phyloP scores from a whole-genome alignment of 1,284 basidiomycete species.

The Rhodotorula sp. region DNA sequence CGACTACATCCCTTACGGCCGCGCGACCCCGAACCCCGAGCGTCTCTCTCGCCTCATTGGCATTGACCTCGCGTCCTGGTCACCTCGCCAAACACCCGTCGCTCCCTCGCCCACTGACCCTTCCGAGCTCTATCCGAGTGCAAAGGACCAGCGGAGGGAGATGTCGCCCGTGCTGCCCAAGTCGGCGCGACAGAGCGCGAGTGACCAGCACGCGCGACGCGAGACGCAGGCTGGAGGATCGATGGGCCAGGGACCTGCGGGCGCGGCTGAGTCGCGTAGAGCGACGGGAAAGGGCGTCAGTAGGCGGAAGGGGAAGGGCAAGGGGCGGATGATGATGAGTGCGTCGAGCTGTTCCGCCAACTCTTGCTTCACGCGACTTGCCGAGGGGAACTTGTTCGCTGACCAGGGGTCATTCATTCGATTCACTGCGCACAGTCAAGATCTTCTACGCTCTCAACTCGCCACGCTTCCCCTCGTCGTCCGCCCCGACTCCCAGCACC shows the following conservation, averaged over 20 bases:
- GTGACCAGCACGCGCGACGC: no score
- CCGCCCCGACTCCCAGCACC: neutral
- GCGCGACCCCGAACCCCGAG: no score
- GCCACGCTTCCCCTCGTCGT: constrained; percentile 9
- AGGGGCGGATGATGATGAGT: constrained; percentile 36
- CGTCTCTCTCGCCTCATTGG: no score
- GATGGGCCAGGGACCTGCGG: neutral
- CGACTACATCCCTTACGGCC: no score
- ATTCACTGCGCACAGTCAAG: constrained; percentile 30
- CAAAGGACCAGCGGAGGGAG: neutral
- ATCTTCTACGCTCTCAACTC: constrained; percentile 38
- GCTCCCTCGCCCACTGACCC: no score
- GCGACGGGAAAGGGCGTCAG: neutral
- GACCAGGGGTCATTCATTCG: no score
- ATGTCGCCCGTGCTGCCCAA: neutral
- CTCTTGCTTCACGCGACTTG: neutral
- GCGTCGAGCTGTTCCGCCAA: constrained; percentile 1
- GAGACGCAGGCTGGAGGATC: no score
- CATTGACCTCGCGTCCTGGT: no score
- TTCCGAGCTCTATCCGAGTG: no score
- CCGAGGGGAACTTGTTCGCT: constrained; percentile 16
- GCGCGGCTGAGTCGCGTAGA: neutral
- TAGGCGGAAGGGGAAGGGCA: constrained; percentile 21
- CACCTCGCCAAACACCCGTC: no score
- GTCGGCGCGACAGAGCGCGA: neutral